These are phyloP conservation scores for Sporothrix schenckii DNA, from an alignment of 2,329 filamentous ascomycete species.

Conservation along the genomic window DNA sequence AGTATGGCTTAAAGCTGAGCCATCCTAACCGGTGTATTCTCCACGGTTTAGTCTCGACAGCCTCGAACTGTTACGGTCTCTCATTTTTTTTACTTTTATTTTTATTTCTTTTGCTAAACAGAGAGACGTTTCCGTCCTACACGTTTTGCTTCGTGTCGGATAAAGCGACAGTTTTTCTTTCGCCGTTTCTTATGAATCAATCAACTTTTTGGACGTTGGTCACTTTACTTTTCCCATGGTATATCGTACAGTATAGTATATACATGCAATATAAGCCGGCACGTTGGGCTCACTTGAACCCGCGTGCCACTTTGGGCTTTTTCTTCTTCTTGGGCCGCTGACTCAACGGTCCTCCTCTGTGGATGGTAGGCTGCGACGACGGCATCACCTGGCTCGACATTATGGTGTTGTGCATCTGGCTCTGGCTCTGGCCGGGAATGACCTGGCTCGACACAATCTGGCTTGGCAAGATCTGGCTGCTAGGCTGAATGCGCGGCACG, in stretches of 20 bases:
- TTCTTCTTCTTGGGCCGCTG: constrained; percentile 48
- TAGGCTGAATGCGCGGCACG: constrained; percentile 29
- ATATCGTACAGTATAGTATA: neutral
- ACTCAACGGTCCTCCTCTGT: constrained; percentile 6
- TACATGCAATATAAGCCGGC: neutral
- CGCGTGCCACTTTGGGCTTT: constrained; percentile 50
- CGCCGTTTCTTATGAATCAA: constrained; percentile 4
- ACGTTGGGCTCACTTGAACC: constrained; percentile 42
- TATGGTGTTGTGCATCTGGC: constrained; percentile 2
- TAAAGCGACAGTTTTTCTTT: neutral
- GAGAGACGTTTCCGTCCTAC: neutral
- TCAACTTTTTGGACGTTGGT: neutral
- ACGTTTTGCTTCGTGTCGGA: neutral
- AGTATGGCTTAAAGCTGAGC: neutral
- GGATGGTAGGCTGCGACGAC: constrained; percentile 33
- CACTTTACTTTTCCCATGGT: no score
- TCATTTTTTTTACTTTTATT: no score
- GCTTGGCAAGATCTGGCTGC: constrained; percentile 23
- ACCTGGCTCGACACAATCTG: constrained; percentile 21
- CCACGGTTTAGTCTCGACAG: neutral
- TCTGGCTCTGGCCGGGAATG: neutral
- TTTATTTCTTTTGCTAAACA: no score
- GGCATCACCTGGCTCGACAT: constrained; percentile 32
- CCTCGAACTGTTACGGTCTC: neutral
- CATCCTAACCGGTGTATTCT: neutral